Conservation (phyloP, 805 yeast genomes). For the Ogataea allantospora region DNA sequence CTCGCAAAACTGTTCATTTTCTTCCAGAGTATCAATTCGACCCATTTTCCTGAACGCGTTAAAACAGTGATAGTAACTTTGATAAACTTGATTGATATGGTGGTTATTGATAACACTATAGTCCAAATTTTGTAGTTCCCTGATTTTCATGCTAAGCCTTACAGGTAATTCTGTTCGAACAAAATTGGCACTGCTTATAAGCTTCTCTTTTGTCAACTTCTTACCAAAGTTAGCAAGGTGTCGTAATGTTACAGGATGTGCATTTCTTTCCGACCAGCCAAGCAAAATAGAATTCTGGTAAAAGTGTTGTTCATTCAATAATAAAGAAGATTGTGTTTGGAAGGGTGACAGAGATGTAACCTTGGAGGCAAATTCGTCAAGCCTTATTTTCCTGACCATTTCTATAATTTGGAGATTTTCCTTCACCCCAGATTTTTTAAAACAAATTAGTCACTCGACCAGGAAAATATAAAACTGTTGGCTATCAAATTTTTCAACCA, state of each 20-base stretch:
- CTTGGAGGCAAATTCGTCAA: slow-evolving; percentile 18
- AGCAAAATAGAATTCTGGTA: slow-evolving; percentile 75
- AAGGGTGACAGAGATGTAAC: slow-evolving; percentile 22
- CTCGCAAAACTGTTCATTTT: slow-evolving; percentile 70
- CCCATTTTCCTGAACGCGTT: slow-evolving; percentile 78
- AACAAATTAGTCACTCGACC: too few relatives aligned
- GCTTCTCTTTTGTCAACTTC: slow-evolving; percentile 69
- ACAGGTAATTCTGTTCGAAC: slow-evolving; percentile 83
- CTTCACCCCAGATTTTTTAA: neutral
- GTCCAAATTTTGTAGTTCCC: slow-evolving; percentile 76
- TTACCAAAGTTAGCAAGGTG: slow-evolving; percentile 91
- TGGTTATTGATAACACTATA: slow-evolving; percentile 81
- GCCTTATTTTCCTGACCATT: slow-evolving; percentile 7
- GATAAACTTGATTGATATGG: slow-evolving; percentile 81
- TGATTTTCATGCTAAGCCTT: slow-evolving; percentile 74
- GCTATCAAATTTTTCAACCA: too few relatives aligned
- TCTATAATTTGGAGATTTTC: neutral
- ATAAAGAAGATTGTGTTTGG: slow-evolving; percentile 15
- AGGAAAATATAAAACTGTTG: too few relatives aligned
- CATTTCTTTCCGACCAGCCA: slow-evolving; percentile 59
- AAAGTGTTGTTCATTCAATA: slow-evolving; percentile 63
- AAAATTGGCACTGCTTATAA: slow-evolving; percentile 82
- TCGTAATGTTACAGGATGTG: slow-evolving; percentile 86
- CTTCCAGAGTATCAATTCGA: slow-evolving; percentile 63
- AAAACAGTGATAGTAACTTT: slow-evolving; percentile 84